Evolutionary conservation across 352 stramenopile species (phyloP).

Genomic region (Globisporangium paddicum): DNA sequence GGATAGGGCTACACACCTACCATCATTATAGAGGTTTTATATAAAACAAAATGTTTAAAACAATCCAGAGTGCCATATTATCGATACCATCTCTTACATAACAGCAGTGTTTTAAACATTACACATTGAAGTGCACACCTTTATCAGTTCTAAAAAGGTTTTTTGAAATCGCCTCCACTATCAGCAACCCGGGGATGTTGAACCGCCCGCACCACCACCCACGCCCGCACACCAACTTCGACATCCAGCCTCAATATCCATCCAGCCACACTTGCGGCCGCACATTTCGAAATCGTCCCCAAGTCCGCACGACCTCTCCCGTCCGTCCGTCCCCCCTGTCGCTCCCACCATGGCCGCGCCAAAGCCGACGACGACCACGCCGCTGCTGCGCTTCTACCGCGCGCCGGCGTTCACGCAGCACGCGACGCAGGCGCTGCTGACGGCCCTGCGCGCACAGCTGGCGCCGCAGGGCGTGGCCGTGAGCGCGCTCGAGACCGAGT

Average conservation of each 20-base stretch:
- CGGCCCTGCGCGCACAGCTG: conserved; percentile 31
- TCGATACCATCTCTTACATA: too few species aligned
- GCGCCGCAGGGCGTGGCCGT: conserved; percentile 24
- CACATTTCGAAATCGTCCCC: conserved; percentile 4
- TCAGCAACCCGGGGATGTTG: not conserved
- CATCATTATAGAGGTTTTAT: not conserved
- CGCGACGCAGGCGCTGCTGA: conserved; percentile 46
- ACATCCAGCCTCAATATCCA: too few species aligned
- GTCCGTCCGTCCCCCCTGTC: not conserved
- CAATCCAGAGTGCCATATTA: too few species aligned
- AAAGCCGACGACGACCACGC: conserved; percentile 58
- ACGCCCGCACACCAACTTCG: not conserved
- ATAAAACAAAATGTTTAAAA: not conserved
- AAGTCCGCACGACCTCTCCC: not conserved
- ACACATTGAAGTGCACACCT: not conserved
- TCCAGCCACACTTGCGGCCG: not conserved
- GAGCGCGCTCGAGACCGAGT: conserved; percentile 88
- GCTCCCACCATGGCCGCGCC: not conserved
- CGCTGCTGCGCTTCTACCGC: conserved; percentile 74
- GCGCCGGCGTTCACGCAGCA: conserved; percentile 68
- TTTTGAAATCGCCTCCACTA: too few species aligned
- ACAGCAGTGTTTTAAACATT: too few species aligned
- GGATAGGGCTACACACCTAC: not conserved
- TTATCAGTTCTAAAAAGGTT: too few species aligned
- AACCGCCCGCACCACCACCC: conserved; percentile 6